phyloP scores from a whole-genome alignment of 352 stramenopile genomes.

The Hyaloperonospora arabidopsidis region DNA sequence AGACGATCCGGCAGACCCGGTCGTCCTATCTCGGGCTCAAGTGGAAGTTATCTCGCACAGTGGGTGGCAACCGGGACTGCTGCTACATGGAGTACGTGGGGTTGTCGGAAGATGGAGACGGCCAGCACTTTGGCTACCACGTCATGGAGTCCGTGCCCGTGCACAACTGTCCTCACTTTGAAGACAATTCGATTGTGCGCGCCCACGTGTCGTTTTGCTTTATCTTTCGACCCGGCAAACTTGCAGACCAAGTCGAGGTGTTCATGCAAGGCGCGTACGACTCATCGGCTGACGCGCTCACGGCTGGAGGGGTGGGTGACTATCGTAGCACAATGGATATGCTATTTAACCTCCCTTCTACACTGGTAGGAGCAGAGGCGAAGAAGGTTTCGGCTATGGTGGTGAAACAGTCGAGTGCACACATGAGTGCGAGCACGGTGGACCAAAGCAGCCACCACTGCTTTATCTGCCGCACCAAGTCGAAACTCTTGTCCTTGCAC shows the following conservation, averaged over 20 bases:
- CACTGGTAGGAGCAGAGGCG: slow-evolving; percentile 40
- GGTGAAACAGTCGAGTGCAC: slow-evolving; percentile 28
- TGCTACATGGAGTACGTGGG: slow-evolving; percentile 66
- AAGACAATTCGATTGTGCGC: slow-evolving; percentile 70
- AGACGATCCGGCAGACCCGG: slow-evolving; percentile 44
- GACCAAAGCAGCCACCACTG: slow-evolving; percentile 40
- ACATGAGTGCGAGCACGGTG: slow-evolving; percentile 26
- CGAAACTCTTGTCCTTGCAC: slow-evolving; percentile 45
- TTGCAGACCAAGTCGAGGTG: slow-evolving; percentile 50
- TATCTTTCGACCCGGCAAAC: slow-evolving; percentile 50
- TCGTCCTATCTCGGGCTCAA: slow-evolving; percentile 63
- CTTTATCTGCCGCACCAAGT: slow-evolving; percentile 57
- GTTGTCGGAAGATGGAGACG: slow-evolving; percentile 43
- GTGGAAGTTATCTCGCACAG: slow-evolving; percentile 60
- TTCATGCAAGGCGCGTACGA: slow-evolving; percentile 70
- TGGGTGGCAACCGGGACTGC: slow-evolving; percentile 66
- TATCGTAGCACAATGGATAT: slow-evolving; percentile 62
- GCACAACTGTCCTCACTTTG: slow-evolving; percentile 52
- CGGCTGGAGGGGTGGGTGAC: slow-evolving; percentile 58
- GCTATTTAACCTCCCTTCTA: slow-evolving; percentile 43
- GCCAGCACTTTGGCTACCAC: slow-evolving; percentile 54
- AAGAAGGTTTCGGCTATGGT: slow-evolving; percentile 70
- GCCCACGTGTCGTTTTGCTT: slow-evolving; percentile 65
- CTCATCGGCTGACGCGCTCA: slow-evolving; percentile 49
- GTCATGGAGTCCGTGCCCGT: slow-evolving; percentile 58